These are phyloP conservation scores for Euphorbia celastroides DNA, from an alignment of 441 rosid species.

Conservation along the genomic window DNA sequence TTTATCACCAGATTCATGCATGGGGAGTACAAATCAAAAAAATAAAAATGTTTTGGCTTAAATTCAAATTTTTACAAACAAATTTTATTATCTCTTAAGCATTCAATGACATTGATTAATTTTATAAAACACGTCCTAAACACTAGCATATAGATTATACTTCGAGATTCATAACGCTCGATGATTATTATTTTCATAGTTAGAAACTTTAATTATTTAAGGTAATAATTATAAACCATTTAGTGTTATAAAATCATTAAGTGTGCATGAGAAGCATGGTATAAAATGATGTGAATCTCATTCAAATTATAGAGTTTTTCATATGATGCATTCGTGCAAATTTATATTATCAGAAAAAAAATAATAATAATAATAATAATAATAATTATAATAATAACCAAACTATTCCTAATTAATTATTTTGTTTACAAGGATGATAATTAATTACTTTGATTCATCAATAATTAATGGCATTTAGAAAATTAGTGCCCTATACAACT, in stretches of 20 bases:
- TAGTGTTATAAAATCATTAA: conserved; percentile 23
- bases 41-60: neutral
- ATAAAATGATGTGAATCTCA: conserved; percentile 20
- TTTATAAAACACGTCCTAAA: conserved; percentile 1
- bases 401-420: neutral
- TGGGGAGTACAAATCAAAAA: neutral
- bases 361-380: too few species aligned
- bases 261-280: conserved; percentile 36
- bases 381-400: conserved; percentile 6
- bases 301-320: conserved; percentile 4
- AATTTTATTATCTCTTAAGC: conserved; percentile 7
- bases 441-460: too few species aligned
- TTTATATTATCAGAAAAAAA: too few species aligned
- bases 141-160: neutral
- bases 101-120: conserved; percentile 12
- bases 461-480: too few species aligned
- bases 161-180: conserved; percentile 19
- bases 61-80: too few species aligned
- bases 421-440: neutral
- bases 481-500: neutral
- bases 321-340: conserved; percentile 14
- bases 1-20: neutral
- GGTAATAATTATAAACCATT: conserved; percentile 20
- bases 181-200: conserved; percentile 10
- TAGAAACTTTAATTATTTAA: conserved; percentile 13